Evolutionary conservation across 345 rosid species (phyloP).

Genomic region (Triadica sebifera): DNA sequence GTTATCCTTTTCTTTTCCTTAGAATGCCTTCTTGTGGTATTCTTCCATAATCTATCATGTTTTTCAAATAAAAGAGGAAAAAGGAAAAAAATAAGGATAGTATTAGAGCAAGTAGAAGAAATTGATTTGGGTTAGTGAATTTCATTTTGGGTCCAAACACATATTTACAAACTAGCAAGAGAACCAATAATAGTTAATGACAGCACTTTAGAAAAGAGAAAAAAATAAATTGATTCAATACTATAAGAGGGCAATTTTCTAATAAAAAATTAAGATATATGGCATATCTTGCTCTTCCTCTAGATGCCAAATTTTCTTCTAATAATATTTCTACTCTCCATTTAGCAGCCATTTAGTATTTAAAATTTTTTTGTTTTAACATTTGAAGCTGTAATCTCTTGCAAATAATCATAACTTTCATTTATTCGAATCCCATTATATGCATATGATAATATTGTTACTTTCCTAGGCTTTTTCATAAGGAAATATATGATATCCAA

Average conservation of each 20-base stretch:
- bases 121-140: background rate
- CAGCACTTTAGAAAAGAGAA: background rate
- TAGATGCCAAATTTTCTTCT: background rate
- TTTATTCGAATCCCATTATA: background rate
- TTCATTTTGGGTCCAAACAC: background rate
- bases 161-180: background rate
- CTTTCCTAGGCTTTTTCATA: slow-evolving; percentile 1
- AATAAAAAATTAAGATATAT: background rate
- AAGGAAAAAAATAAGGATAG: background rate
- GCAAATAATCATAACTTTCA: background rate
- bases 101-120: background rate
- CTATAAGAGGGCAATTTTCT: background rate
- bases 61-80: background rate
- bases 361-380: background rate
- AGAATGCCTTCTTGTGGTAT: background rate
- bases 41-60: background rate
- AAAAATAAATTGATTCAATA: background rate
- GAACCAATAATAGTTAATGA: background rate
- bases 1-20: too few species aligned
- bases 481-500: background rate
- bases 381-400: background rate
- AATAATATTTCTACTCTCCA: background rate
- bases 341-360: background rate
- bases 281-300: background rate
- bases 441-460: background rate